Base-by-base conservation (phyloP, 2,329 filamentous ascomycete genomes). In the Lasiodiplodia gonubiensis region DNA sequence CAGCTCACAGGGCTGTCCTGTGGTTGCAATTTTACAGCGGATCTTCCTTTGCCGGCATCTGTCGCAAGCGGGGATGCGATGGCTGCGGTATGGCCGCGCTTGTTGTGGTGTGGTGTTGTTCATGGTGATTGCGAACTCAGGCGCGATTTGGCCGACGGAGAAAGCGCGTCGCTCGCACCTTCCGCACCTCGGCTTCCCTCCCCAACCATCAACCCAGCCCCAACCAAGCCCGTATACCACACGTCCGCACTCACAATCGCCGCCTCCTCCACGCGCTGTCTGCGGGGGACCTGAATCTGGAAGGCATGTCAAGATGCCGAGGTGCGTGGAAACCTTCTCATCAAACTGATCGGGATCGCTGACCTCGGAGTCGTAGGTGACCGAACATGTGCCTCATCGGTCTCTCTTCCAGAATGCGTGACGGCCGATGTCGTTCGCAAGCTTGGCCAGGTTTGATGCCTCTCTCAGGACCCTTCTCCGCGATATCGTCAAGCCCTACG, bases 11-110 rank as follows among this genome's bases (percentile, higher is more conserved):
- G 77, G 74, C 64, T 78, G 74, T 52, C 75, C 76, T 5, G 76
- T 74, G n/a, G 78, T 74, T 49, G 80, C 77, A 57, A 80, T 77
- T 39, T 79, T 76, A 73, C 79, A 81, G 42, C 78, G 75, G 35
- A 80, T 78, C 67, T 81, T 82, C 33, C 80, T 75, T 35, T 76
- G 77, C 14, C 79, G 76, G 70, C 79, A 81, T 68, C 76, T 71
- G 25, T 74, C 77, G 70, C 79, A 81, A 42, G 80, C 80, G n/a
- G 79, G 79, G 21, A 80, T 75, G 69, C 78, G 78, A 71, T 81
- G 79, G 30, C 79, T 81, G 49, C 80, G 78, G 69, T 81, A 81
- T 23, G 80, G 80, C 67, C 80, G 72, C 67, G 73, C 76, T 66
- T 77, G 76, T 25, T 18, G 53, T 23, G 64, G 25, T 18, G 42